These are phyloP conservation scores for Thalassiosira profunda DNA, from an alignment of 108 stramenopile genomes.

Conservation along the genomic window DNA sequence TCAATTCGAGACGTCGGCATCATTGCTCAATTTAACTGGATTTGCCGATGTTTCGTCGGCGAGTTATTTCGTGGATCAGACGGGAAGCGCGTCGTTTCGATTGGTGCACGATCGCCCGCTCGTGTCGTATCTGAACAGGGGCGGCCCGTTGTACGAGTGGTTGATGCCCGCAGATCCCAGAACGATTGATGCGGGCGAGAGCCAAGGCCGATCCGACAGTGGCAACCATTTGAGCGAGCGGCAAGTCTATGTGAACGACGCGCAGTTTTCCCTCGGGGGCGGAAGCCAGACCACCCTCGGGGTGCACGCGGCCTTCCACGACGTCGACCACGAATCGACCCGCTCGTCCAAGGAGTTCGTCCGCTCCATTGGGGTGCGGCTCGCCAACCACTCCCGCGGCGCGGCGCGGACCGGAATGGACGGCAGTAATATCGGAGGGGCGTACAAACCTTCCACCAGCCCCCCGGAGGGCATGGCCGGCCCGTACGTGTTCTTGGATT, in stretches of 20 bases:
- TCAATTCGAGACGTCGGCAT: constrained; percentile 76
- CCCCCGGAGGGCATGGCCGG: constrained; percentile 47
- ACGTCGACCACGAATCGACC: constrained; percentile 71
- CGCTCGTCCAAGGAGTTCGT: constrained; percentile 79
- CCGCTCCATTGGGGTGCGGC: constrained; percentile 46
- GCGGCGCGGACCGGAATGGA: too few species aligned
- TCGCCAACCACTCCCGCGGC: constrained; percentile 58
- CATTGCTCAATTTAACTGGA: constrained; percentile 73
- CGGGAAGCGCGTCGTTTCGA: constrained; percentile 48
- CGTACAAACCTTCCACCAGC: constrained; percentile 19
- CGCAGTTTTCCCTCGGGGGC: constrained; percentile 17
- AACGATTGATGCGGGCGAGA: not conserved
- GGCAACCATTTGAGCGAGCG: not conserved
- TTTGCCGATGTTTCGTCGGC: constrained; percentile 62
- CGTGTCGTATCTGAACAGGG: constrained; percentile 52
- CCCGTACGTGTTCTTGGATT: constrained; percentile 71
- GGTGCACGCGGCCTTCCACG: constrained; percentile 57
- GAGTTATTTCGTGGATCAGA: constrained; percentile 77
- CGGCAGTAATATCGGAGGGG: constrained; percentile 10
- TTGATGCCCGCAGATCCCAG: constrained; percentile 40
- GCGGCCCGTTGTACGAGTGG: constrained; percentile 22
- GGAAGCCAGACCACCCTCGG: constrained; percentile 48
- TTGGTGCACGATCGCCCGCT: constrained; percentile 76
- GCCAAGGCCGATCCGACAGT: not conserved
- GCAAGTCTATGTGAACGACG: constrained; percentile 11